Percentiles rank a stretch among this genome's conserved stretches.
Conservation (phyloP, 768 basidiomycete species). For the Harrya chromipes region DNA sequence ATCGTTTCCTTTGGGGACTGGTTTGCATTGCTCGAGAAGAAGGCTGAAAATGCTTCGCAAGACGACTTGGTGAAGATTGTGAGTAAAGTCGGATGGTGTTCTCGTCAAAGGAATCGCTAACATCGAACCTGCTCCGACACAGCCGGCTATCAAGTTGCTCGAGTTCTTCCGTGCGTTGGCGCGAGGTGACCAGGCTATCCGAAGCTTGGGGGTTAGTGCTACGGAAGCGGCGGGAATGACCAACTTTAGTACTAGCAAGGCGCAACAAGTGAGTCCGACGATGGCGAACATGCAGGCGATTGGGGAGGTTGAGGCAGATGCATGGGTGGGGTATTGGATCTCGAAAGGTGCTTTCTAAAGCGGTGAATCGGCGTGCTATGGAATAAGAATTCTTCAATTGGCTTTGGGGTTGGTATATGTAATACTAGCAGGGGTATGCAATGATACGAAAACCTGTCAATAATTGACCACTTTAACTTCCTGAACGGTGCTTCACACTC, state of each 20-base stretch:
- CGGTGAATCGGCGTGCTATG: too few species aligned
- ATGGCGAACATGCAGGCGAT: conserved; percentile 26
- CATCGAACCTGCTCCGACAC: not conserved
- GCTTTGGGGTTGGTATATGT: too few species aligned
- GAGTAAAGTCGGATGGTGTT: conserved; percentile 5
- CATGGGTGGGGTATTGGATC: conserved; percentile 26
- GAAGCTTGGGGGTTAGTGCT: not conserved
- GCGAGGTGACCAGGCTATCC: conserved; percentile 12
- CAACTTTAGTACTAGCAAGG: conserved; percentile 17
- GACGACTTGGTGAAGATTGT: conserved; percentile 33
- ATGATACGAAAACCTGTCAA: too few species aligned
- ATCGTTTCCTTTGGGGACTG: conserved; percentile 36
- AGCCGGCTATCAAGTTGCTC: conserved; percentile 37
- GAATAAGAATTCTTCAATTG: too few species aligned
- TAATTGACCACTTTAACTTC: too few species aligned
- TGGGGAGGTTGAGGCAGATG: conserved; percentile 21
- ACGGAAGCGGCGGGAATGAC: conserved; percentile 22
- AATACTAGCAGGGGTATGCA: too few species aligned
- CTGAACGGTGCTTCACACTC: too few species aligned
- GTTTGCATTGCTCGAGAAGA: conserved; percentile 28
- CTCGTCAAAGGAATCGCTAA: not conserved
- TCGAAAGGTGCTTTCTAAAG: conserved; percentile 19
- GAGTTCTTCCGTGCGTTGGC: conserved; percentile 31
- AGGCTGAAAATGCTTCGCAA: conserved; percentile 15
- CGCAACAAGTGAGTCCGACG: conserved; percentile 15